A percentile compares a stretch with the other conserved stretches of the same genome.
Conservation (phyloP, 306 rosid genomes). For the Trifolium fragiferum region DNA sequence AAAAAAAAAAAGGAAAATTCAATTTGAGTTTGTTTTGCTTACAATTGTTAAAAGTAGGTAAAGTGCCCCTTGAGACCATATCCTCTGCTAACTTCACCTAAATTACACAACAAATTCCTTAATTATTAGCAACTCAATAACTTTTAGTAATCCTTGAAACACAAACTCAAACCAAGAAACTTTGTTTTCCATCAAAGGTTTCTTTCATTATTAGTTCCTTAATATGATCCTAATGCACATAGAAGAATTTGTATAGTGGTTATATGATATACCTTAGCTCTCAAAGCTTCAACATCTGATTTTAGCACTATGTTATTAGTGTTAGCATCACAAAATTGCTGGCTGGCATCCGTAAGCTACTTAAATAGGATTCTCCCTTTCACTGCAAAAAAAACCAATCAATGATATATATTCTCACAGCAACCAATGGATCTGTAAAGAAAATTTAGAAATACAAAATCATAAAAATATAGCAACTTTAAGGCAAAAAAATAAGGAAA, state of each 20-base stretch:
- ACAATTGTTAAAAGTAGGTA: slow-evolving; percentile 55
- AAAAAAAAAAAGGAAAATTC: too few relatives aligned
- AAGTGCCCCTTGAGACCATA: slow-evolving; percentile 73
- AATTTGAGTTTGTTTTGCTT: too few relatives aligned
- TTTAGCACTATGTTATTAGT: slow-evolving; percentile 74
- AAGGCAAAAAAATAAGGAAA: too few relatives aligned
- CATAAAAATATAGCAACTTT: too few relatives aligned
- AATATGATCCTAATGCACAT: background rate
- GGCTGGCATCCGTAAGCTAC: slow-evolving; percentile 68
- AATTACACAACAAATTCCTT: background rate
- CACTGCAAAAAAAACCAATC: too few relatives aligned
- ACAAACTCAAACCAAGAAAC: too few relatives aligned
- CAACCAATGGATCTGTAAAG: too few relatives aligned
- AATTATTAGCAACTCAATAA: background rate
- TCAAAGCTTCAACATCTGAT: slow-evolving; percentile 89
- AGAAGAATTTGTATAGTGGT: background rate
- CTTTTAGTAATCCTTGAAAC: too few relatives aligned
- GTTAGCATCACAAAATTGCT: slow-evolving; percentile 70
- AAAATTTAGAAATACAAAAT: too few relatives aligned
- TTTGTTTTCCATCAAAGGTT: too few relatives aligned
- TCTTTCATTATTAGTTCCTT: background rate
- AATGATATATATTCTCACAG: too few relatives aligned
- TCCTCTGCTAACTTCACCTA: slow-evolving; percentile 98
- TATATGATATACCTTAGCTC: slow-evolving; percentile 72
- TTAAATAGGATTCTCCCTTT: too few relatives aligned